These are phyloP conservation scores for Scedosporium apiospermum DNA, from an alignment of 2,329 filamentous ascomycete genomes.

Conservation along the genomic window DNA sequence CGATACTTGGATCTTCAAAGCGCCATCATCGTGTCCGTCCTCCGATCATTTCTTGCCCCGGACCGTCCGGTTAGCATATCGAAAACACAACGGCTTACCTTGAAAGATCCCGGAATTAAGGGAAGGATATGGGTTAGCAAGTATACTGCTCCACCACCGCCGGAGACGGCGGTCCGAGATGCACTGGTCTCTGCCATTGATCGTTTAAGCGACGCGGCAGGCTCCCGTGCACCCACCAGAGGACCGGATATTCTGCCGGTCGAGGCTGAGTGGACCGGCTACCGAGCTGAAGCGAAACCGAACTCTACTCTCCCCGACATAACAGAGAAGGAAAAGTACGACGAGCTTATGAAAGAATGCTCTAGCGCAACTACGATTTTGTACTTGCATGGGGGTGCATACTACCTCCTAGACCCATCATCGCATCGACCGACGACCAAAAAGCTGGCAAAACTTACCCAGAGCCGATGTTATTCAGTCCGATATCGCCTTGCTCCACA, in stretches of 20 bases:
- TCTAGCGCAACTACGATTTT: slow-evolving; percentile 54
- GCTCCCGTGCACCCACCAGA: slow-evolving; percentile 3
- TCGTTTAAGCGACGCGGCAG: slow-evolving; percentile 32
- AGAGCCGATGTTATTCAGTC: slow-evolving; percentile 61
- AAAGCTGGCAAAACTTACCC: slow-evolving; percentile 55
- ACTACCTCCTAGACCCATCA: slow-evolving; percentile 61
- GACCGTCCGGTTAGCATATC: slow-evolving; percentile 41
- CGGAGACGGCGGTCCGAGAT: slow-evolving; percentile 46
- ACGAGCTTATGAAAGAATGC: slow-evolving; percentile 57
- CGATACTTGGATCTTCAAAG: slow-evolving; percentile 72
- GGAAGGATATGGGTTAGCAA: slow-evolving; percentile 75
- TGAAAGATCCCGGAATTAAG: slow-evolving; percentile 59
- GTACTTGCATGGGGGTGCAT: slow-evolving; percentile 70
- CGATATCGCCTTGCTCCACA: slow-evolving; percentile 69
- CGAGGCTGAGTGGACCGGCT: slow-evolving; percentile 70
- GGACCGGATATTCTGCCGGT: slow-evolving; percentile 40
- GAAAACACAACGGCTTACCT: slow-evolving; percentile 52
- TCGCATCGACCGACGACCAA: slow-evolving; percentile 52
- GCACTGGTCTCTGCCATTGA: slow-evolving; percentile 49
- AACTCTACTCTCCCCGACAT: slow-evolving; percentile 43
- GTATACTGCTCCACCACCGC: slow-evolving; percentile 52
- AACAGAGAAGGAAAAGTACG: slow-evolving; percentile 56
- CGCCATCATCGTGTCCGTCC: slow-evolving; percentile 59
- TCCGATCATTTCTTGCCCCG: slow-evolving; percentile 50
- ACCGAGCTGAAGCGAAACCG: slow-evolving; percentile 43